Percentiles rank a stretch among this genome's conserved stretches.
These are phyloP conservation scores for Rhodotorula sp. DNA, from an alignment of 1,284 basidiomycete genomes.

Conservation along the genomic window DNA sequence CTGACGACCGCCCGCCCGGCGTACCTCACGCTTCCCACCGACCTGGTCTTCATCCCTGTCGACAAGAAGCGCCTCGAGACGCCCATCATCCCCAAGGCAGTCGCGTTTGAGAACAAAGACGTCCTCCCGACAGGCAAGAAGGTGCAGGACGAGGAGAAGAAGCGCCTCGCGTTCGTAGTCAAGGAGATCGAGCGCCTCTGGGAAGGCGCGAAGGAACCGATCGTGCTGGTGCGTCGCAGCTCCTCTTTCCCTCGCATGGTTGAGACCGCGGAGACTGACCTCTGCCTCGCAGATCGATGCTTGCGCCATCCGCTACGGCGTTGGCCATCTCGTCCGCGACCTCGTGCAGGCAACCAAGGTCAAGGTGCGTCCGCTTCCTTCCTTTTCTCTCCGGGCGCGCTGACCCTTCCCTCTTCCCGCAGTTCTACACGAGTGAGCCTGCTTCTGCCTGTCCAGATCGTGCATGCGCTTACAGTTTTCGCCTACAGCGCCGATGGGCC, in stretches of 20 bases:
- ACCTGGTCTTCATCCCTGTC: conserved; percentile 60
- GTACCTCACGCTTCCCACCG: conserved; percentile 84
- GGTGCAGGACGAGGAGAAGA: conserved; percentile 21
- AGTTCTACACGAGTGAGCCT: conserved; percentile 62
- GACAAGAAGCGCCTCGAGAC: conserved; percentile 62
- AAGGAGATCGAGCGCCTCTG: conserved; percentile 69
- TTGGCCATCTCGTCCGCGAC: conserved; percentile 66
- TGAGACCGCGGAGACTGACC: background rate
- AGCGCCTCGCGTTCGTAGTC: conserved; percentile 62
- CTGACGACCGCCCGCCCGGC: conserved; percentile 73
- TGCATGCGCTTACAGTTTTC: conserved; percentile 44
- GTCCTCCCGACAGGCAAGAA: conserved; percentile 34
- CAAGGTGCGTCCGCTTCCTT: conserved; percentile 52
- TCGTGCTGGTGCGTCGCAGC: conserved; percentile 61
- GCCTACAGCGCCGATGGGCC: conserved; percentile 78
- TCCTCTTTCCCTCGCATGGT: background rate
- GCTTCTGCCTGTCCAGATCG: background rate
- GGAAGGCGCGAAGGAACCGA: conserved; percentile 65
- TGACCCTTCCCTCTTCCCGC: conserved; percentile 41
- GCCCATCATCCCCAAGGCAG: conserved; percentile 55
- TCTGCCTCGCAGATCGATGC: conserved; percentile 63
- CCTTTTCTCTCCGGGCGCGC: background rate
- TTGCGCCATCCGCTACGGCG: conserved; percentile 78
- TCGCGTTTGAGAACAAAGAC: conserved; percentile 20
- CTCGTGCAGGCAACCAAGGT: conserved; percentile 66